Evolutionary conservation across 2,329 filamentous ascomycete genomes (phyloP).

Genomic region (Chaetomium globosum): DNA sequence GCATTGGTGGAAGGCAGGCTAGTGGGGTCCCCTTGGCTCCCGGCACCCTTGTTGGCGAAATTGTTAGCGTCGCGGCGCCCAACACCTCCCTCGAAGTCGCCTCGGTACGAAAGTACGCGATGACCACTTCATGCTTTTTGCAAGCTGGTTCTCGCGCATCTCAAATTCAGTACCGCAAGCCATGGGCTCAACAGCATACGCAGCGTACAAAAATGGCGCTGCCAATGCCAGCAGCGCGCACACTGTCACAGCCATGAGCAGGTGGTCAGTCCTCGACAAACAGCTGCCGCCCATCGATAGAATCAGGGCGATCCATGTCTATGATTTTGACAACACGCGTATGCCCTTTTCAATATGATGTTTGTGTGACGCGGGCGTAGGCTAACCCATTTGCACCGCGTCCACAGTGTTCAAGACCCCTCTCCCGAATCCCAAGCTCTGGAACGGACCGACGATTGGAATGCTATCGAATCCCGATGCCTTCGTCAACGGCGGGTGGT

Average conservation of each 20-base stretch:
- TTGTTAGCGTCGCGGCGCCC: conserved; percentile 24
- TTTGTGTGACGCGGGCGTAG: neutral
- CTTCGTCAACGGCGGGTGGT: conserved; percentile 89
- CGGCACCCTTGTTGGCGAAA: conserved; percentile 19
- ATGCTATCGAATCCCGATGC: conserved; percentile 73
- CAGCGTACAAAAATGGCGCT: conserved; percentile 34
- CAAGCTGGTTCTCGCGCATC: conserved; percentile 29
- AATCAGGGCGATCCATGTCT: conserved; percentile 83
- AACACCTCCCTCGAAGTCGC: conserved; percentile 8
- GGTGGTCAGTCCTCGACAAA: conserved; percentile 80
- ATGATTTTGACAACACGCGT: conserved; percentile 98
- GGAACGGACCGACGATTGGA: conserved; percentile 78
- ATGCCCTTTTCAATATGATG: conserved; percentile 41
- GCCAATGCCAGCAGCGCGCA: conserved; percentile 34
- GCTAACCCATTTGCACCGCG: neutral
- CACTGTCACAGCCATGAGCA: conserved; percentile 74
- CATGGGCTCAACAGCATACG: conserved; percentile 35
- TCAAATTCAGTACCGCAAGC: conserved; percentile 27
- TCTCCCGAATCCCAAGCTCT: conserved; percentile 83
- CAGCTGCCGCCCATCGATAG: conserved; percentile 69
- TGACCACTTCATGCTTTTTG: conserved; percentile 32
- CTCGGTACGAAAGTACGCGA: no score
- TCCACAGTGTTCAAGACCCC: conserved; percentile 84
- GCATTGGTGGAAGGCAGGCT: neutral
- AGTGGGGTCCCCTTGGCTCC: neutral